Percentiles rank a stretch among this genome's conserved stretches.
phyloP scores from a whole-genome alignment of 306 rosid genomes.

The Prunus fruticosa region DNA sequence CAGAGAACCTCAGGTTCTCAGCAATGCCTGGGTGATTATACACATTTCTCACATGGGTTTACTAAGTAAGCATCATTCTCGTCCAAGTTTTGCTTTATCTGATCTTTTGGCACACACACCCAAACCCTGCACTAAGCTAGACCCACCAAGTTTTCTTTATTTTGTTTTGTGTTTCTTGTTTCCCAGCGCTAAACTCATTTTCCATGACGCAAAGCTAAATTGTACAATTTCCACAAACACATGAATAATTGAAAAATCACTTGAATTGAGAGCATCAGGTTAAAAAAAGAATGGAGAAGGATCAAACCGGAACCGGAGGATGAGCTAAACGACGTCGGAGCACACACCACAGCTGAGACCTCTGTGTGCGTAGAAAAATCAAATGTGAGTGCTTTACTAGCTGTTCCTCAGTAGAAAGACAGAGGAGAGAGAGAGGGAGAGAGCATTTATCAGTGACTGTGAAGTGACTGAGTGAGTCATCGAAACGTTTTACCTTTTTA shows the following conservation, averaged over 20 bases:
- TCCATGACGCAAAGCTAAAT: not conserved
- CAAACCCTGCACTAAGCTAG: not conserved
- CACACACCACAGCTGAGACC: not conserved
- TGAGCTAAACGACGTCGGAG: conserved; percentile 10
- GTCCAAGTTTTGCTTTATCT: not conserved
- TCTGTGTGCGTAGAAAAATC: not conserved
- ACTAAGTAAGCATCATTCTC: conserved; percentile 1
- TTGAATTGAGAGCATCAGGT: not conserved
- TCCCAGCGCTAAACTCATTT: not conserved
- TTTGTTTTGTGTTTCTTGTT: not conserved
- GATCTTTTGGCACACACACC: no score
- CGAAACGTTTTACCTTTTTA: not conserved
- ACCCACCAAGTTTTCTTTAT: not conserved
- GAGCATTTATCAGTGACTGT: not conserved
- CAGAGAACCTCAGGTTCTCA: not conserved
- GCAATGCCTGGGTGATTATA: not conserved
- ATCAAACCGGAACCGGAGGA: not conserved
- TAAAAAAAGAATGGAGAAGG: not conserved
- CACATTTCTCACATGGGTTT: conserved; percentile 21
- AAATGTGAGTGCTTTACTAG: not conserved
- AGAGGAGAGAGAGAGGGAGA: not conserved
- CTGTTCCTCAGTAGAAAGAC: not conserved
- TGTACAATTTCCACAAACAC: not conserved
- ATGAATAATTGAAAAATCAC: no score
- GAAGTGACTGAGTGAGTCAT: not conserved